phyloP scores from a whole-genome alignment of 345 rosid species.

The Melaleuca quinquenervia region DNA sequence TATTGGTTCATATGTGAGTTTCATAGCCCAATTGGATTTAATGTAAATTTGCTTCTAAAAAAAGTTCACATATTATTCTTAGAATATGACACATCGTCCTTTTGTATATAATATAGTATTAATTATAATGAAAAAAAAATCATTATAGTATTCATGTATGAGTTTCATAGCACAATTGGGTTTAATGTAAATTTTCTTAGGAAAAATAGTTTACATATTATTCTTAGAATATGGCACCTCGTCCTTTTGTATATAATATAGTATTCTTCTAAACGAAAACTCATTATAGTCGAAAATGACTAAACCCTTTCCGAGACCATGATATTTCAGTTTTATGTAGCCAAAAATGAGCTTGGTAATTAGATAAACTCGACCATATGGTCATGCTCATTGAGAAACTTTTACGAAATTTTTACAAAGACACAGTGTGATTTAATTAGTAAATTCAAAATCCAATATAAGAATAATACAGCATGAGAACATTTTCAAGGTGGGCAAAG shows the following conservation, averaged over 20 bases:
- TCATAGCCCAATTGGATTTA: background rate
- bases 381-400: background rate
- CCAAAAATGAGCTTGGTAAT: fast-evolving
- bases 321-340: too few species aligned
- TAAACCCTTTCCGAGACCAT: too few species aligned
- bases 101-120: too few species aligned
- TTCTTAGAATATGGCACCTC: fast-evolving
- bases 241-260: background rate
- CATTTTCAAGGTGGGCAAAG: background rate
- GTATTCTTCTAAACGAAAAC: too few species aligned
- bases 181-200: background rate
- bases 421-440: fast-evolving
- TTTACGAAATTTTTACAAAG: background rate
- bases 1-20: background rate
- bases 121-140: too few species aligned
- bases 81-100: background rate
- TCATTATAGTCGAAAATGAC: too few species aligned
- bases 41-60: background rate
- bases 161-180: background rate
- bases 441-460: background rate
- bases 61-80: background rate
- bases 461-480: background rate
- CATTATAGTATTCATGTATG: too few species aligned
- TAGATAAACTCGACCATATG: fast-evolving
- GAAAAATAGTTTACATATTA: background rate